A percentile compares a stretch with the other conserved stretches of the same genome.
These are phyloP conservation scores for Bidens hawaiensis DNA, from an alignment of 140 eudicot species.

Conservation along the genomic window DNA sequence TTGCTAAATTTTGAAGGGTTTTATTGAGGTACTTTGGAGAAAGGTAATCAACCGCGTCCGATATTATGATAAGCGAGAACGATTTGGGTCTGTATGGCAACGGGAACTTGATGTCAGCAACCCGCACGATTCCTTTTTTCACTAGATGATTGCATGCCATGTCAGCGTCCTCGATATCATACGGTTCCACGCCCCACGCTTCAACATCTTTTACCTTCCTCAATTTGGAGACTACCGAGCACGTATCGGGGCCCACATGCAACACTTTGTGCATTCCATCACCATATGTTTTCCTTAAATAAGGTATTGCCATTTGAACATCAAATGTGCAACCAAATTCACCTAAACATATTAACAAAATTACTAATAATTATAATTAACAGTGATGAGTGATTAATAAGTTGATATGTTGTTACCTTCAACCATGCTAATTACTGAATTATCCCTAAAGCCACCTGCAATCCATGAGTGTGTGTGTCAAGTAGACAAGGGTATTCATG, in stretches of 20 bases:
- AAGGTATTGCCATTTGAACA: conserved; percentile 61
- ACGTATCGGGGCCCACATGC: conserved; percentile 73
- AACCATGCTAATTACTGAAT: conserved; percentile 30
- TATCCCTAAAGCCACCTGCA: conserved; percentile 36
- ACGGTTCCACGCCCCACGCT: conserved; percentile 81
- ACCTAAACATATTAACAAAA: conserved; percentile 32
- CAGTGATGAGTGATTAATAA: not conserved
- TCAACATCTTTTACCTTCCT: conserved; percentile 54
- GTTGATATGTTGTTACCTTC: conserved; percentile 29
- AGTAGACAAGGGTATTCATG: conserved; percentile 2
- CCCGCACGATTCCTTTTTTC: conserved; percentile 68
- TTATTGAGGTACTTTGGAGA: conserved; percentile 68
- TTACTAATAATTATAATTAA: no score
- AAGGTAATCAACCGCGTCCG: conserved; percentile 68
- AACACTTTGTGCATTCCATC: conserved; percentile 65
- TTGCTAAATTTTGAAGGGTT: conserved; percentile 71
- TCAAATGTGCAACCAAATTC: conserved; percentile 60
- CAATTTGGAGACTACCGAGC: conserved; percentile 55
- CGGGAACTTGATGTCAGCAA: conserved; percentile 69
- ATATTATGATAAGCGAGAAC: conserved; percentile 63
- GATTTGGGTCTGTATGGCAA: conserved; percentile 61
- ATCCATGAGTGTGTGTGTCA: not conserved
- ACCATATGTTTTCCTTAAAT: conserved; percentile 59
- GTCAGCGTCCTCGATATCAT: conserved; percentile 64
- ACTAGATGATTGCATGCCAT: conserved; percentile 53